These are phyloP conservation scores for Mycena sanguinolenta DNA, from an alignment of 768 basidiomycete genomes.

Conservation along the genomic window DNA sequence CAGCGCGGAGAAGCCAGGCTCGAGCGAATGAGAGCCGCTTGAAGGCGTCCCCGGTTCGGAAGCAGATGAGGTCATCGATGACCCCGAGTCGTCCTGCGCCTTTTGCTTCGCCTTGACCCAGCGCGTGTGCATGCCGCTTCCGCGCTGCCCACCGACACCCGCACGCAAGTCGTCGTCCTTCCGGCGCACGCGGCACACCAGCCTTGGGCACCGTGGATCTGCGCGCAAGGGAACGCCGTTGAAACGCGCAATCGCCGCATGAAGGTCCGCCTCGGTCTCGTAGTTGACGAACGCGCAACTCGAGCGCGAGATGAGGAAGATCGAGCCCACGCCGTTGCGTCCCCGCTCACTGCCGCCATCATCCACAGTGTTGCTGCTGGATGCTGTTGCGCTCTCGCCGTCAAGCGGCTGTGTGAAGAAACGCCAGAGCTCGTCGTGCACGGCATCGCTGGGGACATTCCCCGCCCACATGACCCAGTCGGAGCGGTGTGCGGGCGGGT, in stretches of 20 bases:
- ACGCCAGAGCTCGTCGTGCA: conserved; percentile 86
- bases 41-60: conserved; percentile 46
- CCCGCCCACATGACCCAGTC: conserved; percentile 99
- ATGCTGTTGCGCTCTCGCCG: not conserved
- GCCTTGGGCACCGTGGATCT: conserved; percentile 79
- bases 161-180: conserved; percentile 89
- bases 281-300: conserved; percentile 97
- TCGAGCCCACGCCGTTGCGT: conserved; percentile 73
- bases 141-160: conserved; percentile 93
- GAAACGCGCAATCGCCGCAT: conserved; percentile 77
- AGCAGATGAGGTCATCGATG: not conserved
- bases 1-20: conserved; percentile 43
- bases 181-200: conserved; percentile 87
- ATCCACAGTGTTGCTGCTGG: not conserved
- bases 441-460: conserved; percentile 88
- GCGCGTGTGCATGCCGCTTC: conserved; percentile 84
- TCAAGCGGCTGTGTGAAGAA: conserved; percentile 72
- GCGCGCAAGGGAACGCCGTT: conserved; percentile 79
- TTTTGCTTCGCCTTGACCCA: conserved; percentile 79
- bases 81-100: conserved; percentile 40
- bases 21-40: conserved; percentile 37
- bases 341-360: not conserved
- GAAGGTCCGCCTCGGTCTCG: conserved; percentile 70
- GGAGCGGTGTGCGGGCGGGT: conserved; percentile 79
- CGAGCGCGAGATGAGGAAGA: conserved; percentile 95